Evolutionary conservation across 1,284 basidiomycete genomes (phyloP), one percentile per base, ranked within the genome.

Genomic region (Fomitopsis pinicola): DNA sequence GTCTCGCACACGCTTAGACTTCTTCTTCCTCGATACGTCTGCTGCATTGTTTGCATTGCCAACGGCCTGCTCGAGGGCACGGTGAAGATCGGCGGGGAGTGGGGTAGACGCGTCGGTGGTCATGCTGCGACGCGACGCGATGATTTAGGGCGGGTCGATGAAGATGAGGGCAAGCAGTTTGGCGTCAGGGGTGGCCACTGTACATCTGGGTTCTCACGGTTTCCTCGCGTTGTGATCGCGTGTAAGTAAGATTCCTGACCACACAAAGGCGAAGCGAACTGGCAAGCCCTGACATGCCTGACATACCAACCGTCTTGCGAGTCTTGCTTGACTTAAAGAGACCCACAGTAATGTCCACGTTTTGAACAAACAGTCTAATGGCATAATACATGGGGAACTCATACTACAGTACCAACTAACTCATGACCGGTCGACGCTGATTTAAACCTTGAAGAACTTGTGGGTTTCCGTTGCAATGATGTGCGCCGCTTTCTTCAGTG

Each of bases 11-110:
- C 80, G 78, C 50, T 75, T 76, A 54, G 77, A 68, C 59, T 73
- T 81, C 54, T 81, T 83, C 33, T 76, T 70, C 5, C 88, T 77
- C 62, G 61, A 30, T 33, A 63, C 15, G 19, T 63, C 63, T 1
- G 64, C 66, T 28, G 67, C 70, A 62, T 70, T 64, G 62, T 71
- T 71, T 14, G 67, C 71, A 53, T 70, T 66, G 38, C 66, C 55
- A 86, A 79, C 66, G 77, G 83, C 52, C 77, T 82, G 55, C 77
- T 78, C 64, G 82, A 87, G 57, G 78, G 71, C 70, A 44, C 64
- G 63, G 53, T 72, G 69, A 54, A 72, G 63, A 60, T 69, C 66
- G 76, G 75, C 42, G 76, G 69, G 63, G 56, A 76, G 46, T 76
- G 71, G 17, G 71, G 65, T 48, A 30, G 64, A 62, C 58, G 65